These are phyloP conservation scores for Cercis canadensis DNA, from an alignment of 306 rosid genomes.

Conservation along the genomic window DNA sequence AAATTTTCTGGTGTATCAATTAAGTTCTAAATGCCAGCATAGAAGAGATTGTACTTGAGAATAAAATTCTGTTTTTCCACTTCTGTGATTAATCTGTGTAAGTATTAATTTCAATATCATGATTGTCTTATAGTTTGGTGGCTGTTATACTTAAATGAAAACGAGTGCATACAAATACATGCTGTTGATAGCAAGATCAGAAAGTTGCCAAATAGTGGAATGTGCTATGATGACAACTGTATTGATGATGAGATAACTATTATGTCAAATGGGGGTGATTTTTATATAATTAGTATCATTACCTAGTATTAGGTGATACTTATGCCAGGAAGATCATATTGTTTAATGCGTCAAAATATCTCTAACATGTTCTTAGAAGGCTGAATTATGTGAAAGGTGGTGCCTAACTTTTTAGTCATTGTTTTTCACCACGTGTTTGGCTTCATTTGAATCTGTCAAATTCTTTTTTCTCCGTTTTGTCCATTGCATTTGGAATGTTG, in stretches of 20 bases:
- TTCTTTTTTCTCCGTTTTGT: too few relatives aligned
- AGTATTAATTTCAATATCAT: neutral
- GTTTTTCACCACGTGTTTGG: too few relatives aligned
- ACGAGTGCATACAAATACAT: neutral
- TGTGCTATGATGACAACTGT: constrained; percentile 15
- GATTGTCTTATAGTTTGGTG: constrained; percentile 10
- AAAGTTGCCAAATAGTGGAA: neutral
- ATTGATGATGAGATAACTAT: neutral
- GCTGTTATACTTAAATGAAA: constrained; percentile 10
- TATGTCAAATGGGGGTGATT: neutral
- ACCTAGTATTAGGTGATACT: too few relatives aligned
- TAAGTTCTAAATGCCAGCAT: constrained; percentile 10
- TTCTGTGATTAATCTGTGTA: neutral
- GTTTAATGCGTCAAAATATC: too few relatives aligned
- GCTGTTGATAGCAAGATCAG: constrained; percentile 8
- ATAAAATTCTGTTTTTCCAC: neutral
- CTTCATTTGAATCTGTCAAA: too few relatives aligned
- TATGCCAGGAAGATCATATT: too few relatives aligned
- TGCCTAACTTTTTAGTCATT: too few relatives aligned
- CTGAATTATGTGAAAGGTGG: too few relatives aligned
- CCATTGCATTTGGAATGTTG: too few relatives aligned
- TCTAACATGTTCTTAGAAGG: too few relatives aligned
- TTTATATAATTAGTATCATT: too few relatives aligned
- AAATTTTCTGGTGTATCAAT: neutral
- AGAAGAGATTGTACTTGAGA: neutral